phyloP scores from a whole-genome alignment of 2,329 filamentous ascomycete species.

The Pseudogymnoascus verrucosus region DNA sequence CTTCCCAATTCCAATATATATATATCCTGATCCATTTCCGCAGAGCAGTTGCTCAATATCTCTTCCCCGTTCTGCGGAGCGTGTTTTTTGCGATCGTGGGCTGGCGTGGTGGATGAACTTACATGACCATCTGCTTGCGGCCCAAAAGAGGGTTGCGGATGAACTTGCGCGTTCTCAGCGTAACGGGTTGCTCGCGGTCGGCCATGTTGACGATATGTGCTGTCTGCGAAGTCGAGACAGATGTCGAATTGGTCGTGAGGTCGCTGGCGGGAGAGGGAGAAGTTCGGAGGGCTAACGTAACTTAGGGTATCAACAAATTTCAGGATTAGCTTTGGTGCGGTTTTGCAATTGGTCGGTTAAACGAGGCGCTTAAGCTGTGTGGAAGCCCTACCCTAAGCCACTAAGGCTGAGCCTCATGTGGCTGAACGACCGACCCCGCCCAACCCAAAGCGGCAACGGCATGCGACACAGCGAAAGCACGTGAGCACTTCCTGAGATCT shows the following conservation, averaged over 20 bases:
- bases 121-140: constrained; percentile 99
- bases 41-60: constrained; percentile 3
- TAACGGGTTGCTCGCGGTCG: constrained; percentile 69
- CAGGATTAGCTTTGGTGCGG: constrained; percentile 10
- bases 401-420: constrained; percentile 9
- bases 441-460: constrained; percentile 3
- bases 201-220: constrained; percentile 67
- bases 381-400: constrained; percentile 8
- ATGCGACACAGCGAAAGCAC: background rate
- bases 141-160: constrained; percentile 98
- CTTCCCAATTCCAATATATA: constrained; percentile 11
- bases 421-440: constrained; percentile 6
- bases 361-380: constrained; percentile 1
- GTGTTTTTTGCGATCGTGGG: constrained; percentile 5
- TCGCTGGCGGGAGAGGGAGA: constrained; percentile 13
- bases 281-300: constrained; percentile 11
- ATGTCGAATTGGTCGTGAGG: constrained; percentile 22
- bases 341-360: constrained; percentile 1
- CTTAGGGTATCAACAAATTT: constrained; percentile 10
- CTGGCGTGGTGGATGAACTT: constrained; percentile 42
- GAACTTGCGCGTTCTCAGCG: constrained; percentile 98
- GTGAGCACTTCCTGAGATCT: background rate
- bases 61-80: constrained; percentile 13
- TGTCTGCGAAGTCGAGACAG: constrained; percentile 27
- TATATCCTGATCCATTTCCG: constrained; percentile 12